Percentiles rank a stretch among this genome's conserved stretches.
Conservation (phyloP, 768 basidiomycete genomes). For the Hysterangium stoloniferum region DNA sequence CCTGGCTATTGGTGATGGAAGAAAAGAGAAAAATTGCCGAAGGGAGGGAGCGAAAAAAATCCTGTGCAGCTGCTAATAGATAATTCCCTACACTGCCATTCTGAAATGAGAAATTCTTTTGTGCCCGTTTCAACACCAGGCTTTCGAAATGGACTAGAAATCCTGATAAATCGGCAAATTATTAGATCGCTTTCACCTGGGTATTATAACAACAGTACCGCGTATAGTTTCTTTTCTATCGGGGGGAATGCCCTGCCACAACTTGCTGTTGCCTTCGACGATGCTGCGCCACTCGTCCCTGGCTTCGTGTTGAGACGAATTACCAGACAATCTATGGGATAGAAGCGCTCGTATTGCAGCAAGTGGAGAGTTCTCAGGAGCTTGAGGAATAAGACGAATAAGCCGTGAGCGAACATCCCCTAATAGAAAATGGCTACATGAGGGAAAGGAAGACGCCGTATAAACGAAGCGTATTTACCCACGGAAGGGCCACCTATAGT, state of each 20-base stretch:
- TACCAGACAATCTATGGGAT: constrained; percentile 67
- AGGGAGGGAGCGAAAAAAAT: constrained; percentile 87
- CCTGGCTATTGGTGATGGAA: constrained; percentile 81
- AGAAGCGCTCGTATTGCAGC: constrained; percentile 71
- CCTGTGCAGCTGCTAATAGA: constrained; percentile 81
- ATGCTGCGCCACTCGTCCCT: constrained; percentile 90
- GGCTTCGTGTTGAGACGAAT: constrained; percentile 63
- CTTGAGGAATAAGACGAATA: constrained; percentile 75
- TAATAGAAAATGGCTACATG: constrained; percentile 21
- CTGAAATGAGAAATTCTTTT: constrained; percentile 90
- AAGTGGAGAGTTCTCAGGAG: constrained; percentile 50
- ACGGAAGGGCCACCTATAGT: constrained; percentile 66
- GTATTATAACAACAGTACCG: constrained; percentile 37
- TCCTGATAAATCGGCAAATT: constrained; percentile 38
- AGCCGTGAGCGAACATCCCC: constrained; percentile 87
- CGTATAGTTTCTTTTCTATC: constrained; percentile 90
- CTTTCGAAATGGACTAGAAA: constrained; percentile 91
- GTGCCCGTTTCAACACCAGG: constrained; percentile 79
- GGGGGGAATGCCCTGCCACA: constrained; percentile 82
- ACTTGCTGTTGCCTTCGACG: constrained; percentile 72
- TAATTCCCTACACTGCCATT: constrained; percentile 93
- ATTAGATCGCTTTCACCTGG: not conserved
- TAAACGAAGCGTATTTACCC: constrained; percentile 36
- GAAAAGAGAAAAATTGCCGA: constrained; percentile 93
- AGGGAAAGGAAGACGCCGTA: constrained; percentile 6